Evolutionary conservation across 192 early-diverging fungal species (phyloP).

Genomic region (Pilaira anomala): DNA sequence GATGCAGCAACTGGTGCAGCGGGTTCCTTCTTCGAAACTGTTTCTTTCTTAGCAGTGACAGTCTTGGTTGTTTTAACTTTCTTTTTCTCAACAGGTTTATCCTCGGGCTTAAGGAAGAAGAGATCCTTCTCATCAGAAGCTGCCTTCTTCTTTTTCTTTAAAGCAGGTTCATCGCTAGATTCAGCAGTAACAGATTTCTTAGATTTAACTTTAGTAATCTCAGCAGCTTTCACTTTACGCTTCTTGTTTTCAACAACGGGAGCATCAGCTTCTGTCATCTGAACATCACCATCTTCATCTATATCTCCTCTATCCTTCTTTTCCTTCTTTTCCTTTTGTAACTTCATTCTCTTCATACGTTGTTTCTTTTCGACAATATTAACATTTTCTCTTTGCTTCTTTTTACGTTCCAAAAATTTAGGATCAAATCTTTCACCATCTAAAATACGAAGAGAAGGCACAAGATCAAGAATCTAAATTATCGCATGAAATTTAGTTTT

Average conservation of each 20-base stretch:
- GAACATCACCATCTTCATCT: conserved; percentile 25
- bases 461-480: conserved; percentile 46
- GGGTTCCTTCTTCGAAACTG: background rate
- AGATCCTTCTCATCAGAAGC: conserved; percentile 22
- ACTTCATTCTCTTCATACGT: conserved; percentile 39
- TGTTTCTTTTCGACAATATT: conserved; percentile 43
- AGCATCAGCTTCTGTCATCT: conserved; percentile 5
- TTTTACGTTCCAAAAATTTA: conserved; percentile 63
- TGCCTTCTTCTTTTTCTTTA: conserved; percentile 30
- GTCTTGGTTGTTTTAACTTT: conserved; percentile 19
- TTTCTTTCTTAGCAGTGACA: background rate
- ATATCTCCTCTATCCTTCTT: conserved; percentile 35
- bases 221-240: conserved; percentile 23
- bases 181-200: conserved; percentile 9
- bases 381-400: conserved; percentile 54
- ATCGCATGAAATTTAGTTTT: background rate
- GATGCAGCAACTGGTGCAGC: background rate
- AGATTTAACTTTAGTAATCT: background rate
- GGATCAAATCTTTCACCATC: conserved; percentile 74
- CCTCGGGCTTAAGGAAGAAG: conserved; percentile 35
- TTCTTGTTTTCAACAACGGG: conserved; percentile 6
- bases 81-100: conserved; percentile 31
- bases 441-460: conserved; percentile 65
- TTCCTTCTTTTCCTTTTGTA: conserved; percentile 47
- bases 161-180: conserved; percentile 20